A percentile compares a stretch with the other conserved stretches of the same genome.
phyloP scores from a whole-genome alignment of 768 basidiomycete genomes.

The Zangia roseola region DNA sequence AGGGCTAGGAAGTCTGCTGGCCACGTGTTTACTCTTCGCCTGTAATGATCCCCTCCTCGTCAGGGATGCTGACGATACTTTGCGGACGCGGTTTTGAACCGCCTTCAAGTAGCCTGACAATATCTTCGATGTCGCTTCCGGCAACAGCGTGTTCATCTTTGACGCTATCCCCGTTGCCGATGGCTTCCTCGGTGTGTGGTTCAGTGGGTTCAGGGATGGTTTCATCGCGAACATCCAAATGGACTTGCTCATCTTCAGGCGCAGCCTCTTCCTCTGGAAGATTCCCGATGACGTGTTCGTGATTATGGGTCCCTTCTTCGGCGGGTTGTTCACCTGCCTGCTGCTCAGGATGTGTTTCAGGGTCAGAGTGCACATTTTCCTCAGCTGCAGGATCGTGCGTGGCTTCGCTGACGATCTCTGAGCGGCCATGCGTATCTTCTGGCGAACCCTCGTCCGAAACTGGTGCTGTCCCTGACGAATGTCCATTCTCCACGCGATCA shows the following conservation, averaged over 20 bases:
- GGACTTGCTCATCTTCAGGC: constrained; percentile 6
- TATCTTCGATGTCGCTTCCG: constrained; percentile 55
- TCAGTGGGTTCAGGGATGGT: constrained; percentile 10
- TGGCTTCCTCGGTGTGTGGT: constrained; percentile 3
- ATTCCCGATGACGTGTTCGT: constrained; percentile 4
- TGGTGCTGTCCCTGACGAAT: constrained; percentile 16
- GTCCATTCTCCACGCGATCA: constrained; percentile 27
- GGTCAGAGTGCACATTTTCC: constrained; percentile 8
- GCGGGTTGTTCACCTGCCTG: neutral
- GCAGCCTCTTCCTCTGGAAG: constrained; percentile 8
- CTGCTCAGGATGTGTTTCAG: constrained; percentile 13
- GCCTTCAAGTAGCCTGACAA: constrained; percentile 64
- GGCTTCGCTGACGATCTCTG: constrained; percentile 11
- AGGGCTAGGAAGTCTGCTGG: constrained; percentile 2
- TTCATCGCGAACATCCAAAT: constrained; percentile 9
- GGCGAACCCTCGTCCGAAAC: constrained; percentile 18
- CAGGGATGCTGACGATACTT: constrained; percentile 50
- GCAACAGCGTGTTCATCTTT: neutral
- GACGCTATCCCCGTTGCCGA: constrained; percentile 9
- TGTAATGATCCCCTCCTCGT: constrained; percentile 54
- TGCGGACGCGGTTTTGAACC: constrained; percentile 37
- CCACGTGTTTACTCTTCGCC: constrained; percentile 45
- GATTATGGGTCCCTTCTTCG: constrained; percentile 8
- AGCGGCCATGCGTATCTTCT: constrained; percentile 16
- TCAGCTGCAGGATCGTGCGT: constrained; percentile 9